Conservation (phyloP, 1,139 yeast genomes). For the Saccharomyces hybrid region DNA sequence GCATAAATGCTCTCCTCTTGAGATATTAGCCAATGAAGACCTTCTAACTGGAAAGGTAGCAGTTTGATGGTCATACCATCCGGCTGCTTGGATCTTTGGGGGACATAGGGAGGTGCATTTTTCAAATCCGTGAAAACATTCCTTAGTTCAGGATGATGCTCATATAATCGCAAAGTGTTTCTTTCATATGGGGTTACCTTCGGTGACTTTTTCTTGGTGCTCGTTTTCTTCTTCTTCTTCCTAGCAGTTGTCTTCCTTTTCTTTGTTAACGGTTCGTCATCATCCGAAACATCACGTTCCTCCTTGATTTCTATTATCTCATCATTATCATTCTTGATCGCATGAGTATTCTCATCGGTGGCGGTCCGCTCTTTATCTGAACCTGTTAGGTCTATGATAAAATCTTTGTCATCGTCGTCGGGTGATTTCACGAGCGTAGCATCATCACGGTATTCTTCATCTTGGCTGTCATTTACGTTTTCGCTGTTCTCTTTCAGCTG, state of each 20-base stretch:
- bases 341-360: constrained; percentile 12
- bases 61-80: constrained; percentile 63
- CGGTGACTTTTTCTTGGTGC: constrained; percentile 36
- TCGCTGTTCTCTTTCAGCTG: constrained; percentile 11
- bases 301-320: constrained; percentile 2
- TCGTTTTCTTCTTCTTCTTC: constrained; percentile 23
- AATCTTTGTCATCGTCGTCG: constrained; percentile 17
- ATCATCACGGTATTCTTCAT: not conserved
- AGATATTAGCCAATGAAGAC: constrained; percentile 75
- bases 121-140: constrained; percentile 59
- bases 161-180: constrained; percentile 56
- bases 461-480: constrained; percentile 26
- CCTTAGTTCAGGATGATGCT: constrained; percentile 68
- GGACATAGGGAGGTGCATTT: constrained; percentile 41
- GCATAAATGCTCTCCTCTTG: constrained; percentile 71
- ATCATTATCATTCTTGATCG: constrained; percentile 19
- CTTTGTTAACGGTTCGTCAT: constrained; percentile 23
- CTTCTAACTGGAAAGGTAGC: constrained; percentile 89
- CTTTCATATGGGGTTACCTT: constrained; percentile 63
- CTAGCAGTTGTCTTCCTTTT: constrained; percentile 21
- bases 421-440: constrained; percentile 5
- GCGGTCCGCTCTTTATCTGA: not conserved
- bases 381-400: constrained; percentile 32
- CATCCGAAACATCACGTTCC: constrained; percentile 13
- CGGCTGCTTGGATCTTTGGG: constrained; percentile 69